Base-by-base conservation (phyloP, 331 rosid species). In the Pyrus hybrid region DNA sequence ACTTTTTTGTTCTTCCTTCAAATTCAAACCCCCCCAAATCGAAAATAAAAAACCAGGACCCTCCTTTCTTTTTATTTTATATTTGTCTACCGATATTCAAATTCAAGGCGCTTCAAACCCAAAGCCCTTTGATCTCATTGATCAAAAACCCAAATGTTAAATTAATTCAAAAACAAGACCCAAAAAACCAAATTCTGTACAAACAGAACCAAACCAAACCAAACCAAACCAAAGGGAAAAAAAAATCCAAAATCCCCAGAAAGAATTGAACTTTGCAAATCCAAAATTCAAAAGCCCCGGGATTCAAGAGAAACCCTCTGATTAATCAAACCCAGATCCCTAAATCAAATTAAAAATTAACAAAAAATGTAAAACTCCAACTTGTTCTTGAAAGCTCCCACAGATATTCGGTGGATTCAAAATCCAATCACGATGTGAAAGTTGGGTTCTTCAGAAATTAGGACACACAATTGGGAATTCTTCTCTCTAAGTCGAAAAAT, bases 101-200 rank as follows among this genome's bases (percentile, higher is more conserved):
- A 54, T 33, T 49, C 12, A 65, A 79, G 84, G 86, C 57, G 83
- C 74, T 14, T 26, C 67, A 62, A 17, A 18, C 32, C 16, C 68
- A 63, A 63, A 22, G 43, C 41, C 45, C 35, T 28, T 76, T 37
- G 53, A 77, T 74, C 86, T 60, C 80, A 81, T 49, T 47, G 79
- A 80, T 80, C 57, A 70, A 17, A 63, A 76, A 74, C 85, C 78
- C 70, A n/a, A 18, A 51, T 25, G 17, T 63, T 8, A 30, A 80
- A 28, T 29, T 11, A 28, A 28, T 22, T 6, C 6, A 23, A 43
- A 53, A 4, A 17, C 9, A 62, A 71, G 60, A 57, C 17, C 28
- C 8, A 51, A n/a, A 49, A 37, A 18, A 9, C 45, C 3, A 26
- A 71, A 23, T 29, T 30, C 16, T 63, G 47, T 43, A 76, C 72